phyloP scores from a whole-genome alignment of 1,284 basidiomycete genomes.

The Lignosus rhinocerotis region DNA sequence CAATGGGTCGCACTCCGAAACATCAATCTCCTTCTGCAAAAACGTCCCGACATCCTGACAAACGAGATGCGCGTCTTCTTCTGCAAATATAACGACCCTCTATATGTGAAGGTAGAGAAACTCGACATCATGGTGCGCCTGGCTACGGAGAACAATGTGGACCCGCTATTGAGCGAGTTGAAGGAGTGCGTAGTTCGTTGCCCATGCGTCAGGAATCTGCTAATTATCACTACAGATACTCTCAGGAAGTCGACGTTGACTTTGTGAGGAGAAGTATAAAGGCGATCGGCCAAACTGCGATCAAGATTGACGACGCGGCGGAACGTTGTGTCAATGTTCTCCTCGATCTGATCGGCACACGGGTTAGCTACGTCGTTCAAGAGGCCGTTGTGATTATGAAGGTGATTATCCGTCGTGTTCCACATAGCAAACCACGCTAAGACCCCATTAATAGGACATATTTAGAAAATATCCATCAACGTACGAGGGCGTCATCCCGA shows the following conservation, averaged over 20 bases:
- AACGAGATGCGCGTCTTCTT: slow-evolving; percentile 99
- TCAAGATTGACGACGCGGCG: slow-evolving; percentile 91
- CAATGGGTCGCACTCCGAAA: slow-evolving; percentile 98
- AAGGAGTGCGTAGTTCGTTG: slow-evolving; percentile 72
- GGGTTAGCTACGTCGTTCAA: slow-evolving; percentile 97
- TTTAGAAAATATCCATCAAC: slow-evolving; percentile 98
- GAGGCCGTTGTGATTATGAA: slow-evolving; percentile 99
- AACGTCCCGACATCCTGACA: slow-evolving; percentile 84
- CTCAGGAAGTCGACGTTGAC: slow-evolving; percentile 97
- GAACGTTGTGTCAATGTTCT: slow-evolving; percentile 96
- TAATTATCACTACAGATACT: slow-evolving; percentile 58
- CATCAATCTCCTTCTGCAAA: slow-evolving; percentile 95
- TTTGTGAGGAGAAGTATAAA: slow-evolving; percentile 95
- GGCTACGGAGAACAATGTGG: slow-evolving; percentile 89
- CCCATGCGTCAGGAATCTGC: background rate
- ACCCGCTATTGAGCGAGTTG: slow-evolving; percentile 91
- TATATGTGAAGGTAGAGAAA: slow-evolving; percentile 98
- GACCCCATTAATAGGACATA: slow-evolving; percentile 68
- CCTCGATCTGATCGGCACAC: slow-evolving; percentile 87
- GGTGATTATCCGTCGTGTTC: slow-evolving; percentile 42
- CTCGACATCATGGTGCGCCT: slow-evolving; percentile 98
- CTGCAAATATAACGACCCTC: slow-evolving; percentile 99
- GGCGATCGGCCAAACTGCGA: slow-evolving; percentile 94
- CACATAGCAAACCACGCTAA: background rate
- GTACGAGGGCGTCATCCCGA: slow-evolving; percentile 96